Evolutionary conservation across 805 yeast species (phyloP).

Genomic region (Lipomyces chichibuensis): DNA sequence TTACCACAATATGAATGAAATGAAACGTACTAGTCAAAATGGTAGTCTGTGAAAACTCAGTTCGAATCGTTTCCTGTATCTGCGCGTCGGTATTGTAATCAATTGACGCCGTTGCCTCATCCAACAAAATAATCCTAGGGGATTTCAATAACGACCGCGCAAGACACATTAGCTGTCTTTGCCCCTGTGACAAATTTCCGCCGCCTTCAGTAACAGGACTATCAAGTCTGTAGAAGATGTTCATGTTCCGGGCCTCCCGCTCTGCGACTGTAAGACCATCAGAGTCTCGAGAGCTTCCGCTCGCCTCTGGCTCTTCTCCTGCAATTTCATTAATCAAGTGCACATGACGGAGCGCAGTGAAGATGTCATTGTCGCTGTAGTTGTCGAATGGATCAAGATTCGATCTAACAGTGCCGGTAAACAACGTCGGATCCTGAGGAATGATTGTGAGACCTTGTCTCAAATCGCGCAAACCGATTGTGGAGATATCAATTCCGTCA

Average conservation of each 20-base stretch:
- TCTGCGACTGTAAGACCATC: constrained; percentile 7
- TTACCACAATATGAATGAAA: neutral
- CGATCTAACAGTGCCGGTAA: constrained; percentile 68
- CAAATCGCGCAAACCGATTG: constrained; percentile 64
- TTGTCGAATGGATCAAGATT: constrained; percentile 73
- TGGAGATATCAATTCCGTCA: constrained; percentile 67
- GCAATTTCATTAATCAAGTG: constrained; percentile 28
- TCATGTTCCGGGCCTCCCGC: constrained; percentile 31
- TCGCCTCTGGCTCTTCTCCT: constrained; percentile 14
- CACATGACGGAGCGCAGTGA: constrained; percentile 58
- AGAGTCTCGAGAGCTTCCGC: neutral
- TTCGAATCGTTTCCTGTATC: constrained; percentile 71
- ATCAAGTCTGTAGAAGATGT: constrained; percentile 30
- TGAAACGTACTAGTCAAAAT: constrained; percentile 58
- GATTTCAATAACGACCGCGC: constrained; percentile 75
- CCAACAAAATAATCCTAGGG: constrained; percentile 72
- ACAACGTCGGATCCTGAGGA: constrained; percentile 81
- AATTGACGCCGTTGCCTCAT: constrained; percentile 72
- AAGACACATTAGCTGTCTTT: constrained; percentile 78
- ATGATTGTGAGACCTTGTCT: constrained; percentile 69
- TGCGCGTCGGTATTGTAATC: constrained; percentile 83
- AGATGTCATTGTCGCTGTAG: constrained; percentile 58
- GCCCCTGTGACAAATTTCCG: constrained; percentile 80
- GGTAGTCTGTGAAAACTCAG: constrained; percentile 69
- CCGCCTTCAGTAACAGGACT: constrained; percentile 67